Percentiles rank a stretch among this genome's conserved stretches.
Evolutionary conservation across 2,329 filamentous ascomycete genomes (phyloP).

Genomic region (Alternaria hordeiaustralica): DNA sequence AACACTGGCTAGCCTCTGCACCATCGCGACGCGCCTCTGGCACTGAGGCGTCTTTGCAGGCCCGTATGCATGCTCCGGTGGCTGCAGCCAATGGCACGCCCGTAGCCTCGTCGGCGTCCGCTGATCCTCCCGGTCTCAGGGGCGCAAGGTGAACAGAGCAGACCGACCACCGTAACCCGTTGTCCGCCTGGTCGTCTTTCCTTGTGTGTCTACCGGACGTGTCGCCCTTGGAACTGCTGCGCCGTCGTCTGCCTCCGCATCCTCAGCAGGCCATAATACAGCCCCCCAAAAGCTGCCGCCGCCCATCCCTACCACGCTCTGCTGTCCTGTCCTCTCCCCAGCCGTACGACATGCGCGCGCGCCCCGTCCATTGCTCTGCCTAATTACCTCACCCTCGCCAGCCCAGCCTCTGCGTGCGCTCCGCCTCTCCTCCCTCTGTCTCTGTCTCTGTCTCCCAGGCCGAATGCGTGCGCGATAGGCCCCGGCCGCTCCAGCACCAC

Average conservation of each 20-base stretch:
- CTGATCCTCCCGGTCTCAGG: slow-evolving; percentile 13
- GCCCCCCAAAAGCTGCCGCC: slow-evolving; percentile 4
- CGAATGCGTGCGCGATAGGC: slow-evolving; percentile 45
- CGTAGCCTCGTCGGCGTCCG: slow-evolving; percentile 10
- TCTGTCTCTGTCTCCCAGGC: slow-evolving; percentile 11
- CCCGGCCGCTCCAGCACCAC: slow-evolving; percentile 28
- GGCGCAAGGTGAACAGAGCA: background rate
- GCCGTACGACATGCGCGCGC: slow-evolving; percentile 23
- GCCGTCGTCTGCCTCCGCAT: slow-evolving; percentile 1
- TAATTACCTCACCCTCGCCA: slow-evolving; percentile 7
- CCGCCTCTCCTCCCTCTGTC: slow-evolving; percentile 5
- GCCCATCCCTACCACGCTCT: slow-evolving; percentile 1
- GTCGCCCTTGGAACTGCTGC: slow-evolving; percentile 8
- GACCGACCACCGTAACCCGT: slow-evolving; percentile 1
- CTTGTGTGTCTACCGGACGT: slow-evolving; percentile 4
- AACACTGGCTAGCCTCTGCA: background rate
- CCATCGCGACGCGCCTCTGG: background rate
- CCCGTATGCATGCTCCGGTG: slow-evolving; percentile 10
- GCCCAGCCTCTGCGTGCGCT: slow-evolving; percentile 10
- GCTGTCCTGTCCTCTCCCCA: background rate
- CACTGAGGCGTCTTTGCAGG: background rate
- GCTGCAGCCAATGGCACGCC: slow-evolving; percentile 19
- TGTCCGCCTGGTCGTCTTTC: slow-evolving; percentile 6
- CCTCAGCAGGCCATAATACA: slow-evolving; percentile 3
- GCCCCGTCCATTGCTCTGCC: slow-evolving; percentile 5